Evolutionary conservation across 345 rosid genomes (phyloP).

Genomic region (Adansonia digitata): DNA sequence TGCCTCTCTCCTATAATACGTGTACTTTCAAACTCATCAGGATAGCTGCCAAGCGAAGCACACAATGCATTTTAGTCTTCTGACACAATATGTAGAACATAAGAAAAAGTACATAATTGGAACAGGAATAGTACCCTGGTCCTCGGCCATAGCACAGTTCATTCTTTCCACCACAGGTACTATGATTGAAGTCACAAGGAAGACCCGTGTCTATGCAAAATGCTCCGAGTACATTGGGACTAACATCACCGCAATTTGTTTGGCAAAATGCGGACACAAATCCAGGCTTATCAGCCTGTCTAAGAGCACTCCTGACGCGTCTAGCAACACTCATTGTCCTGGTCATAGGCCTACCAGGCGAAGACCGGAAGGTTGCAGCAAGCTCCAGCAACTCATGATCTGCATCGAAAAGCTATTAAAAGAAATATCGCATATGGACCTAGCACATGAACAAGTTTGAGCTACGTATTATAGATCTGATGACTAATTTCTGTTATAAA

Average conservation of each 20-base stretch:
- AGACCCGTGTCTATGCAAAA: slow-evolving; percentile 87
- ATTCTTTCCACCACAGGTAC: slow-evolving; percentile 94
- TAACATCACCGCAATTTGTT: slow-evolving; percentile 95
- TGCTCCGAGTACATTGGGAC: slow-evolving; percentile 96
- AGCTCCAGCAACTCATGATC: slow-evolving; percentile 84
- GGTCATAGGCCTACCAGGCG: slow-evolving; percentile 68
- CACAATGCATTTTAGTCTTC: slow-evolving; percentile 13
- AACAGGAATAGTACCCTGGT: slow-evolving; percentile 66
- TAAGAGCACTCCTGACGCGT: slow-evolving; percentile 77
- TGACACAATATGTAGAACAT: background rate
- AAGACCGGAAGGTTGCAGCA: slow-evolving; percentile 80
- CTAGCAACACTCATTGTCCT: slow-evolving; percentile 59
- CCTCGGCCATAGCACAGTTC: slow-evolving; percentile 93
- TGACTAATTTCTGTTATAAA: background rate
- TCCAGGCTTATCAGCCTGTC: slow-evolving; percentile 73
- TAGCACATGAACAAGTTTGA: slow-evolving; percentile 13
- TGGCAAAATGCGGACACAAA: slow-evolving; percentile 98
- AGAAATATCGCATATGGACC: background rate
- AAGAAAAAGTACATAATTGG: background rate
- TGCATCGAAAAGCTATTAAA: slow-evolving; percentile 25
- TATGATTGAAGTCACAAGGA: slow-evolving; percentile 97
- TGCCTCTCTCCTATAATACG: slow-evolving; percentile 91
- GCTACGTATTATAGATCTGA: background rate
- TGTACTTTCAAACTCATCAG: slow-evolving; percentile 97
- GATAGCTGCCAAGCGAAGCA: slow-evolving; percentile 49